Evolutionary conservation across 345 rosid genomes (phyloP), one percentile per base, ranked within the genome.

Genomic region (Salix koriyanagi): DNA sequence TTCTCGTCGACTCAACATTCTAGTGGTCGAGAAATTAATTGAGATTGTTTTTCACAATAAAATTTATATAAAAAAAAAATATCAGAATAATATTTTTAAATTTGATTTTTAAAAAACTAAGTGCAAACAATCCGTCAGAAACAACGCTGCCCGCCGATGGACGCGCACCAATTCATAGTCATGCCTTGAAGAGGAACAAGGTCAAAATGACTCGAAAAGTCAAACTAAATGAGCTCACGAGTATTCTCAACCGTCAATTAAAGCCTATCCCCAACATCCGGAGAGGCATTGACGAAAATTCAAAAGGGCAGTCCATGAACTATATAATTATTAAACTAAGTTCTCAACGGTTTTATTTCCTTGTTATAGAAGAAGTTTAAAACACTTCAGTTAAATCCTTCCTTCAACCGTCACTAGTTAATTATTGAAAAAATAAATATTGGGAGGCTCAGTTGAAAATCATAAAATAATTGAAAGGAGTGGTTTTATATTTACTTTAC

Each of bases 211-310:
- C 9, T 8, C 32, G 0, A 7, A 60, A 58, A 21, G 77, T 67
- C 76, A 78, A 78, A 7, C 12, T 12, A 36, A 21, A 16, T 0
- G 4, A 0, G 23, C 15, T 12, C 8, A 18, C 8, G 4, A 2
- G 0, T 10, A 30, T 14, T 41, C 64, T 73, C 42, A 21, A 28
- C 81, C 81, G 74, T 73, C 62, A 7, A 79, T 73, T 19, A 60
- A 60, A 60, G 36, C 25, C 61, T 4, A 23, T 65, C 15, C 21
- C 48, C 39, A 1, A 13, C 14, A 7, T 18, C 48, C 1, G 21
- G 1, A 65, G 46, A 21, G 19, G 3, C 7, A 56, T 5, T 2
- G 18, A 50, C 26, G 62, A n/a, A 56, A 11, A 56, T 21, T 56
- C 62, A n/a, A n/a, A 56, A n/a, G 3, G 28, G 10, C n/a, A 56